Conservation (phyloP, 352 stramenopile genomes). For the Phytophthora hibernalis region DNA sequence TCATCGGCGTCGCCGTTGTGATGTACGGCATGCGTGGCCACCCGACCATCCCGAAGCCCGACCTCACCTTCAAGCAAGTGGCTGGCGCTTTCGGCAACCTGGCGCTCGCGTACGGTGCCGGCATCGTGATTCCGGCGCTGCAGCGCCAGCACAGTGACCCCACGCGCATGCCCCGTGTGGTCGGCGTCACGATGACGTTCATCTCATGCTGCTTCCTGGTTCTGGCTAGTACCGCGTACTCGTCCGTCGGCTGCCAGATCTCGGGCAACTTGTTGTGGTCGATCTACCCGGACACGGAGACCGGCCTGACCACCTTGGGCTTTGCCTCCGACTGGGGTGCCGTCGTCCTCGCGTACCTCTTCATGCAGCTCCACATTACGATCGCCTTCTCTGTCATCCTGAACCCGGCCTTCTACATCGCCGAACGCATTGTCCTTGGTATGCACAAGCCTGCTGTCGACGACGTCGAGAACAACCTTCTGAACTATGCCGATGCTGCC, state of each 20-base stretch:
- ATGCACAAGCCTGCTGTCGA: slow-evolving; percentile 48
- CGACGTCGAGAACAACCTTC: slow-evolving; percentile 39
- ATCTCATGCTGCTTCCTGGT: slow-evolving; percentile 52
- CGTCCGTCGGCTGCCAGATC: slow-evolving; percentile 58
- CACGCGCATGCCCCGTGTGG: slow-evolving; percentile 57
- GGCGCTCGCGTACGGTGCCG: slow-evolving; percentile 59
- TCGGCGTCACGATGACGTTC: slow-evolving; percentile 50
- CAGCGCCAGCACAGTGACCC: slow-evolving; percentile 59
- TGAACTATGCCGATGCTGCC: slow-evolving; percentile 24
- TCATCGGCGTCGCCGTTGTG: slow-evolving; percentile 46
- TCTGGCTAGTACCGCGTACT: slow-evolving; percentile 49
- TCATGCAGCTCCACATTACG: slow-evolving; percentile 69
- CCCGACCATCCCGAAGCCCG: slow-evolving; percentile 33
- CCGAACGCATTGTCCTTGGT: slow-evolving; percentile 53
- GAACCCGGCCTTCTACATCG: slow-evolving; percentile 54
- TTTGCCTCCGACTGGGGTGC: slow-evolving; percentile 46
- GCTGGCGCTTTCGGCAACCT: slow-evolving; percentile 58
- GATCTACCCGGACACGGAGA: slow-evolving; percentile 46
- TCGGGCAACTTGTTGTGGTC: slow-evolving; percentile 60
- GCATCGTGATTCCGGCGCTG: slow-evolving; percentile 54
- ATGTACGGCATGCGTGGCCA: slow-evolving; percentile 51
- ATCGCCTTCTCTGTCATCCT: slow-evolving; percentile 64
- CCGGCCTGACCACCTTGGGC: slow-evolving; percentile 41
- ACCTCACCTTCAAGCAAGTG: slow-evolving; percentile 58
- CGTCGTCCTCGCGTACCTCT: slow-evolving; percentile 57